Percentiles rank a stretch among this genome's conserved stretches.
These are phyloP conservation scores for Excoecaria cochinchinensis DNA, from an alignment of 345 rosid genomes.

Conservation along the genomic window DNA sequence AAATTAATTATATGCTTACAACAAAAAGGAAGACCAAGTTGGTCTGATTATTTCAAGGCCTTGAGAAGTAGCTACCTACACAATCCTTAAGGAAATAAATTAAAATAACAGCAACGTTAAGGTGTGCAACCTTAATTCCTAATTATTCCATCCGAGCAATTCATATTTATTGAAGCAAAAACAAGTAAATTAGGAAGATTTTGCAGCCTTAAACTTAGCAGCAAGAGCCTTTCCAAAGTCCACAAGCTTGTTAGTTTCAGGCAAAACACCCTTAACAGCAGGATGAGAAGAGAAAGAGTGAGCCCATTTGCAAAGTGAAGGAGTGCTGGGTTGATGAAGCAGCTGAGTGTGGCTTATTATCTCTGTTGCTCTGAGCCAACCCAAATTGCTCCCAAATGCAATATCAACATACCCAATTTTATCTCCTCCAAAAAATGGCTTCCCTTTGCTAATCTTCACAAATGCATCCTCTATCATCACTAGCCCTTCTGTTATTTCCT, in stretches of 20 bases:
- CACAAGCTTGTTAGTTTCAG: conserved; percentile 58
- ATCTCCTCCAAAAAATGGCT: conserved; percentile 66
- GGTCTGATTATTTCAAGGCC: too few species aligned
- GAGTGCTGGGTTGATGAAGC: conserved; percentile 41
- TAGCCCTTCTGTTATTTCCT: conserved; percentile 40
- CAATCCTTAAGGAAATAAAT: too few species aligned
- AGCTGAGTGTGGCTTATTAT: conserved; percentile 31
- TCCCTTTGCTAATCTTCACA: conserved; percentile 55
- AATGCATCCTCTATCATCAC: conserved; percentile 49
- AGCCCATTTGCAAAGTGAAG: conserved; percentile 55
- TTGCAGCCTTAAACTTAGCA: conserved; percentile 16
- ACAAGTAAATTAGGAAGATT: neutral
- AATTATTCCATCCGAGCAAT: too few species aligned
- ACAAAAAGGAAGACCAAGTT: neutral
- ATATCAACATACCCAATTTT: conserved; percentile 63
- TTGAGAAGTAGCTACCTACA: too few species aligned
- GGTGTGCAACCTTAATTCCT: too few species aligned
- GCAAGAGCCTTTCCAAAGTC: conserved; percentile 44
- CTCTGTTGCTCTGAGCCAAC: conserved; percentile 53
- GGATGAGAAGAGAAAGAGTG: conserved; percentile 46
- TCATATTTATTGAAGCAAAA: too few species aligned
- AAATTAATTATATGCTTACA: too few species aligned
- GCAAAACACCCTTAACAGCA: conserved; percentile 58
- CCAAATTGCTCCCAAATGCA: conserved; percentile 56
- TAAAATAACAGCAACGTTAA: too few species aligned